These are phyloP conservation scores for Ichthyophonus hoferi DNA, from an alignment of 208 protist genomes.

Conservation along the genomic window DNA sequence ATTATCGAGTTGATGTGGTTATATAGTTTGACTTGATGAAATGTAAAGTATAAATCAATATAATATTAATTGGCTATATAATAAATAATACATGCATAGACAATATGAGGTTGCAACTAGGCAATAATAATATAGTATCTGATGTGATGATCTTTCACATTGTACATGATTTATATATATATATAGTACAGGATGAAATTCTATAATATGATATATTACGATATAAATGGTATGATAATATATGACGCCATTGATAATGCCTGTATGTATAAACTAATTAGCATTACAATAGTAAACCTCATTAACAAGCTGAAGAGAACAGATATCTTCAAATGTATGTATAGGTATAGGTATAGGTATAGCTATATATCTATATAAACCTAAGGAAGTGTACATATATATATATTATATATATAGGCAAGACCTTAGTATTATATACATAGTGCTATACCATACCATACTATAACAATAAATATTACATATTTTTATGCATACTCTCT, in stretches of 20 bases:
- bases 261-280: background rate
- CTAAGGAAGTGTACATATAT: background rate
- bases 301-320: too few relatives aligned
- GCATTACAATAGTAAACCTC: too few relatives aligned
- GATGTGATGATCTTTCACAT: background rate
- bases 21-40: background rate
- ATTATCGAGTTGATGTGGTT: too few relatives aligned
- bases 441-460: too few relatives aligned
- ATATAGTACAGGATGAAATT: background rate
- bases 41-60: background rate
- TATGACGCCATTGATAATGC: background rate
- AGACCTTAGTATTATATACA: background rate
- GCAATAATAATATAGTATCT: too few relatives aligned
- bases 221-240: background rate
- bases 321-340: too few relatives aligned
- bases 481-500: too few relatives aligned
- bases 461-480: too few relatives aligned
- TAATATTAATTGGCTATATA: background rate
- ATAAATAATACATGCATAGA: background rate
- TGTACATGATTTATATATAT: background rate
- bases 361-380: background rate
- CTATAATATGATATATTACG: too few relatives aligned
- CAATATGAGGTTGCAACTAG: too few relatives aligned
- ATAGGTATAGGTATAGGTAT: too few relatives aligned
- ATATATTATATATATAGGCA: conserved; percentile 2